Evolutionary conservation across 495 filamentous ascomycete genomes (phyloP).

Genomic region (Neurospora tetrasperma): DNA sequence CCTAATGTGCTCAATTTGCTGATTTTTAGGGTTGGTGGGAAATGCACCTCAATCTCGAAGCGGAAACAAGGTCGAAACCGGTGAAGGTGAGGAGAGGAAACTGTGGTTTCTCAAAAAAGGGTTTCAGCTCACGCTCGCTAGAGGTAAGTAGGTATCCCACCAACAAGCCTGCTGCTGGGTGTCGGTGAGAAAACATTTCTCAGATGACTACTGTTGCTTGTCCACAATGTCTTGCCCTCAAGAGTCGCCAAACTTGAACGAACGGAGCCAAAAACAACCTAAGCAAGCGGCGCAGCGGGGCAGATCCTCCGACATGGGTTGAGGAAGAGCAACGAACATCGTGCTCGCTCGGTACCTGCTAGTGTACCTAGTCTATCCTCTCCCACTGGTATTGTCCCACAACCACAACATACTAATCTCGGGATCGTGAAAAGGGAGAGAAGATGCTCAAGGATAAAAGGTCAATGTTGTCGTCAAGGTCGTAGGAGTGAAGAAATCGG

Average conservation of each 20-base stretch:
- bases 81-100: neutral
- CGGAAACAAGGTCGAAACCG: neutral
- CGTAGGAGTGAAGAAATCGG: neutral
- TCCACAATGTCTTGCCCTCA: neutral
- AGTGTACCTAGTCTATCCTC: neutral
- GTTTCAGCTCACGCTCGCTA: neutral
- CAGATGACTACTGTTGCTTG: neutral
- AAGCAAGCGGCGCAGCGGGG: neutral
- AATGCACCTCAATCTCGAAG: neutral
- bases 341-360: neutral
- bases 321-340: neutral
- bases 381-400: neutral
- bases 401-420: neutral
- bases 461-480: neutral
- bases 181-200: neutral
- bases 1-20: neutral
- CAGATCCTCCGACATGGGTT: neutral
- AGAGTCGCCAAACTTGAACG: neutral
- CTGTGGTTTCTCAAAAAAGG: neutral
- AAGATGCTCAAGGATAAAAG: neutral
- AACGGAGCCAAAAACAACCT: neutral
- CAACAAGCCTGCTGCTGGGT: neutral
- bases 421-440: neutral
- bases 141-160: neutral
- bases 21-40: neutral